Conservation (phyloP, 306 rosid genomes). For the Citrullus mucosospermus region DNA sequence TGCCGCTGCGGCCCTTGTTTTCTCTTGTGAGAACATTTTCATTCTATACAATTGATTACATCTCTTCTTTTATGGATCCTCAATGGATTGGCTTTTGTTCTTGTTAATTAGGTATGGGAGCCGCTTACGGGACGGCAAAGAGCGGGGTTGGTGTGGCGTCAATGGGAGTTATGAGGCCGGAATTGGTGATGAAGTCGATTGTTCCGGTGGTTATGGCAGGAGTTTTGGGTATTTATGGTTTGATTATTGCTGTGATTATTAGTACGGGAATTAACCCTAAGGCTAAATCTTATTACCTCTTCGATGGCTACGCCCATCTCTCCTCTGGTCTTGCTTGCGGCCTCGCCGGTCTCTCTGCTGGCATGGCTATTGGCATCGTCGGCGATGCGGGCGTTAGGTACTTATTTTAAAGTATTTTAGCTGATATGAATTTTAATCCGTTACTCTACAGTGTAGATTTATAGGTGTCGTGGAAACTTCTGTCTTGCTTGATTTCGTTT, state of each 20-base stretch:
- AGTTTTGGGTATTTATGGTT: slow-evolving; percentile 48
- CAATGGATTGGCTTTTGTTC: neutral
- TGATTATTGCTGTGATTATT: slow-evolving; percentile 41
- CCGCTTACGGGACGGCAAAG: slow-evolving; percentile 51
- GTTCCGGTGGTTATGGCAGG: slow-evolving; percentile 59
- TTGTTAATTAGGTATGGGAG: slow-evolving; percentile 39
- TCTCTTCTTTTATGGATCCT: neutral
- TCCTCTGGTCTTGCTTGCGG: slow-evolving; percentile 54
- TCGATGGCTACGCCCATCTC: slow-evolving; percentile 51
- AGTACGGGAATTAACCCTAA: slow-evolving; percentile 52
- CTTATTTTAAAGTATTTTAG: neutral
- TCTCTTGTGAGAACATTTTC: slow-evolving; percentile 23
- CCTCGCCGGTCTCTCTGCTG: slow-evolving; percentile 50
- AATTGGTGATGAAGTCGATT: slow-evolving; percentile 55
- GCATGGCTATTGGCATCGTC: slow-evolving; percentile 56
- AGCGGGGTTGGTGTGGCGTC: slow-evolving; percentile 56
- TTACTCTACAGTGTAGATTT: neutral
- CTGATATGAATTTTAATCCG: neutral
- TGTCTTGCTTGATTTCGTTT: neutral
- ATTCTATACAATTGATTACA: neutral
- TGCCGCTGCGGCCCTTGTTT: slow-evolving; percentile 47
- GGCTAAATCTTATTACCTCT: slow-evolving; percentile 50
- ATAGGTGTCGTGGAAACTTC: neutral
- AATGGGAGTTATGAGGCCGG: slow-evolving; percentile 60
- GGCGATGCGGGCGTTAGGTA: slow-evolving; percentile 60